phyloP scores from a whole-genome alignment of 306 rosid species.

The Prunus mira region DNA sequence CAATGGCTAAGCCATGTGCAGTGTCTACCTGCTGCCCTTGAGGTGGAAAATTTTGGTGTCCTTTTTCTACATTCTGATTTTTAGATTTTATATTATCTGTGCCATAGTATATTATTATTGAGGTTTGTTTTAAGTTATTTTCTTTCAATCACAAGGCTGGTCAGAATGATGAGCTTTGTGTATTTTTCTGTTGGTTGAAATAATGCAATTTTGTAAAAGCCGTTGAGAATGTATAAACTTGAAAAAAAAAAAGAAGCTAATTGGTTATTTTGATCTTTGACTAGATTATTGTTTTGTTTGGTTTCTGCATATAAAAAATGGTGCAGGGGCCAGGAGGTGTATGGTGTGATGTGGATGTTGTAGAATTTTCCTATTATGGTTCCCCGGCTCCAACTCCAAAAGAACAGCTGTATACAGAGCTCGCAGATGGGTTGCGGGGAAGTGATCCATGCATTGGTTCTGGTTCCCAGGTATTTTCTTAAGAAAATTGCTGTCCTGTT shows the following conservation, averaged over 20 bases:
- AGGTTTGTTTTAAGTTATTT: neutral
- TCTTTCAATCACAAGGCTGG: neutral
- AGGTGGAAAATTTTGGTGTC: constrained; percentile 70
- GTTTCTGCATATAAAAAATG: constrained; percentile 7
- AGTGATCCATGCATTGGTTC: constrained; percentile 82
- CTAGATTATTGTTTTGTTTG: constrained; percentile 2
- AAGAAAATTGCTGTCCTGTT: constrained; percentile 18
- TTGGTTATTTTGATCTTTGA: constrained; percentile 6
- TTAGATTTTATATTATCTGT: constrained; percentile 2
- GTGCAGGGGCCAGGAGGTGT: constrained; percentile 98
- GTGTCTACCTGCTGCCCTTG: constrained; percentile 96
- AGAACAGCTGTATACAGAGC: constrained; percentile 86
- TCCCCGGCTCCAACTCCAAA: constrained; percentile 92
- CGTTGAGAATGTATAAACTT: neutral
- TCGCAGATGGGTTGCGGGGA: constrained; percentile 93
- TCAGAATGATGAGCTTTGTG: neutral
- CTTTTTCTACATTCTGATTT: constrained; percentile 39
- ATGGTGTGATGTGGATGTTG: constrained; percentile 99
- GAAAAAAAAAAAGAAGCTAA: neutral
- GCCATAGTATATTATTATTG: neutral
- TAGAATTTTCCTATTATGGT: constrained; percentile 93
- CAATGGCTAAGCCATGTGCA: constrained; percentile 79
- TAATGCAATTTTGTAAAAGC: too few species aligned
- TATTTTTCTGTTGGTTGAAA: neutral
- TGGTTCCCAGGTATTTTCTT: constrained; percentile 86